Evolutionary conservation across 2,329 filamentous ascomycete genomes (phyloP), one percentile per base, ranked within the genome.

Genomic region (Fusarium xyrophilum): DNA sequence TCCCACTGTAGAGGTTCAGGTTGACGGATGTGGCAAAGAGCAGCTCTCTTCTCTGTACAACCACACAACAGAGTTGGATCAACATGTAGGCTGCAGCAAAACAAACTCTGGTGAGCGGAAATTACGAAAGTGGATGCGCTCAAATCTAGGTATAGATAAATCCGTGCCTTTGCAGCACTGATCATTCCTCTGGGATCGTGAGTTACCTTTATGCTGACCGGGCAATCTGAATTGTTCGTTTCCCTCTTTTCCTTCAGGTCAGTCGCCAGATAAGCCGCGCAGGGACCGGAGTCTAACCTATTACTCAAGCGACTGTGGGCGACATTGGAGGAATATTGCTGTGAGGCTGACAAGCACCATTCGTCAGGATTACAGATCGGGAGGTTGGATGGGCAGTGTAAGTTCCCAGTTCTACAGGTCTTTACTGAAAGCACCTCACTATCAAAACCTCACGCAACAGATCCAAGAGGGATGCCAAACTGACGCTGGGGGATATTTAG

Each of bases 1-100:
- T 9, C n/a, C 14, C n/a, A 30, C 0, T 5, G 0, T 2, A 7
- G 10, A 30, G 10, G 43, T 3, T 8, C 6, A 46, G 11, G 11
- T 33, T 33, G 30, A 14, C 3, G 15, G 12, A 5, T 25, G 28
- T 48, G 28, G 46, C 46, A 19, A 25, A n/a, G 6, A 23, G 3
- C n/a, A 33, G 5, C 1, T n/a, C 12, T 25, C 0, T 17, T 23
- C 27, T 32, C 44, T 17, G 14, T 21, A 17, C n/a, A 47, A 5
- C n/a, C 14, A 30, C n/a, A 3, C 17, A 12, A 43, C 23, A 9
- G 23, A 43, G 7, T 25, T 13, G 40, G 40, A 12, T 19, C 23
- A 25, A 19, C 15, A 14, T 14, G 11, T 19, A 48, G 46, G 17
- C 21, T 48, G 30, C 19, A n/a, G 12, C 2, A 25, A 11, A 7